Evolutionary conservation across 2,329 filamentous ascomycete species (phyloP).

Genomic region (Ophiostoma perfectum): DNA sequence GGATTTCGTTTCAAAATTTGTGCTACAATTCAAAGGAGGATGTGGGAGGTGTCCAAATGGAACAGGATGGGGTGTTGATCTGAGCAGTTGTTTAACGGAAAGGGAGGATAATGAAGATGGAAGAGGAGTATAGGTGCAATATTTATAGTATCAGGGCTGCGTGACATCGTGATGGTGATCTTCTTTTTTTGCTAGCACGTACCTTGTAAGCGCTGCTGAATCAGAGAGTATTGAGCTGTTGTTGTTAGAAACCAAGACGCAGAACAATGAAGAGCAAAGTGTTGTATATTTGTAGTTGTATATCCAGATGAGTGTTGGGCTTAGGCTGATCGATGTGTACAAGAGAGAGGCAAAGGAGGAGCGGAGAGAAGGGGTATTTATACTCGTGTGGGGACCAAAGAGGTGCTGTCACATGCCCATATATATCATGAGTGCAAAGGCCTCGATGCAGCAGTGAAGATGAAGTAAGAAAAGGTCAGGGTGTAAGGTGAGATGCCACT

Average conservation of each 20-base stretch:
- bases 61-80: not conserved
- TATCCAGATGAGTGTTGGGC: not conserved
- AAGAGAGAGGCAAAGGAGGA: not conserved
- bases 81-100: not conserved
- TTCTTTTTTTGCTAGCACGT: not conserved
- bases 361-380: not conserved
- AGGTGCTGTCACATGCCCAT: not conserved
- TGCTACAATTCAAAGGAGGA: too few relatives aligned
- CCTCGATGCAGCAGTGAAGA: not conserved
- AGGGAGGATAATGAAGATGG: not conserved
- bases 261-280: not conserved
- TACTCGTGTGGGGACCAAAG: not conserved
- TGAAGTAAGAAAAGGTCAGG: not conserved
- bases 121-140: too few relatives aligned
- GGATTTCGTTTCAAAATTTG: too few relatives aligned
- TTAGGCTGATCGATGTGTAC: not conserved
- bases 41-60: not conserved
- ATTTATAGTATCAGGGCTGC: too few relatives aligned
- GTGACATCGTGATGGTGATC: not conserved
- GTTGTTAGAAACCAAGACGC: not conserved
- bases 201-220: not conserved
- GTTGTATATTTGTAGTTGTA: not conserved
- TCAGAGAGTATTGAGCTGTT: not conserved
- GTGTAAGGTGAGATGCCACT: not conserved
- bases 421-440: too few relatives aligned